phyloP scores from a whole-genome alignment of 257 asterid genomes.

The Cruciata laevipes region DNA sequence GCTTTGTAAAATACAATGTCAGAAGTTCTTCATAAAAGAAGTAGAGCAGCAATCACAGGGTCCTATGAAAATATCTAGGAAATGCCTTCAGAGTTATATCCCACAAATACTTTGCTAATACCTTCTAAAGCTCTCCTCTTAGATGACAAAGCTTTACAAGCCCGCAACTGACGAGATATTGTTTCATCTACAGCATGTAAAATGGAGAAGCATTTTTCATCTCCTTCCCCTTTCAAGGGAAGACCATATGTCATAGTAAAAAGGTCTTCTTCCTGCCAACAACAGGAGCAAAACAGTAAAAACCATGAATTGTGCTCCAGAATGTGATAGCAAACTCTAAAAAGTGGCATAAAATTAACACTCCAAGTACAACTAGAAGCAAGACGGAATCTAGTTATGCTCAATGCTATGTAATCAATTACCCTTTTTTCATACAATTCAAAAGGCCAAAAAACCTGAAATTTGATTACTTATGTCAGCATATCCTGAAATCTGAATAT shows the following conservation, averaged over 20 bases:
- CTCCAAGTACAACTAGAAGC: neutral
- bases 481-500: neutral
- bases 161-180: conserved; percentile 84
- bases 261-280: conserved; percentile 83
- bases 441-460: neutral
- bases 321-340: conserved; percentile 1
- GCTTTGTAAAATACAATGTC: neutral
- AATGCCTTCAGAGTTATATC: conserved; percentile 7
- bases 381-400: neutral
- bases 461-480: neutral
- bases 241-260: conserved; percentile 91
- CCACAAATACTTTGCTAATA: conserved; percentile 25
- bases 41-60: conserved; percentile 15
- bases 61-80: neutral
- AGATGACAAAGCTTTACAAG: conserved; percentile 68
- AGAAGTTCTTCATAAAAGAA: too few species aligned
- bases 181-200: conserved; percentile 91
- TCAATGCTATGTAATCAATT: neutral
- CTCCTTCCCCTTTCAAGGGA: conserved; percentile 77
- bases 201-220: conserved; percentile 87
- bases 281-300: neutral
- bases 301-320: neutral
- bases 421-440: neutral
- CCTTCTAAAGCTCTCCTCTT: conserved; percentile 70
- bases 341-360: neutral